These are phyloP conservation scores for Eimeria praecox DNA, from an alignment of 169 alveolate species.

Conservation along the genomic window DNA sequence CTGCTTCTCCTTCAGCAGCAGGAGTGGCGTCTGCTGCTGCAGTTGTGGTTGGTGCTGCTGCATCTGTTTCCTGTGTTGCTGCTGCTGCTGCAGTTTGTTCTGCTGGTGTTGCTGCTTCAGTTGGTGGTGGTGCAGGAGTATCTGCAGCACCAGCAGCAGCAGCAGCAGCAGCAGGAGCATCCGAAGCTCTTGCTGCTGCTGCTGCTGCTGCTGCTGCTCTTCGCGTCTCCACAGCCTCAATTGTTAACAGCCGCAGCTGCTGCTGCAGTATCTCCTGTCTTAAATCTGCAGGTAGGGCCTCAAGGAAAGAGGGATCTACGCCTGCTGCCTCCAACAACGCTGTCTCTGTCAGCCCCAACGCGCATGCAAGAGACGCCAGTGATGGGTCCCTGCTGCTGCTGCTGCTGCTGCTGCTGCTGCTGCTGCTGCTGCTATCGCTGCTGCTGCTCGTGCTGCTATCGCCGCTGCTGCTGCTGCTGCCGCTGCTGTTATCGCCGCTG, in stretches of 20 bases:
- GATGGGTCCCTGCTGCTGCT: slow-evolving; percentile 62
- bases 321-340: slow-evolving; percentile 79
- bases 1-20: background rate
- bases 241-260: slow-evolving; percentile 79
- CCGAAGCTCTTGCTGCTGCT: background rate
- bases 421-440: slow-evolving; percentile 1
- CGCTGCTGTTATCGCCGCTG: background rate
- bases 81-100: background rate
- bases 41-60: background rate
- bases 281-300: slow-evolving; percentile 84
- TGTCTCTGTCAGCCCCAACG: slow-evolving; percentile 80
- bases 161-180: slow-evolving; percentile 35
- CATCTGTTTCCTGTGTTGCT: background rate
- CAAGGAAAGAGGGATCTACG: slow-evolving; percentile 85
- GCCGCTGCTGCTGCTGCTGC: slow-evolving; percentile 37
- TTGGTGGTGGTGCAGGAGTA: too few species aligned
- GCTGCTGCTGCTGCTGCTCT: slow-evolving; percentile 50
- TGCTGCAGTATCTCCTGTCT: slow-evolving; percentile 82
- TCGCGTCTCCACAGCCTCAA: slow-evolving; percentile 76
- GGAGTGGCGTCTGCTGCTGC: background rate
- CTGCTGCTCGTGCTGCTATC: background rate
- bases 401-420: slow-evolving; percentile 30
- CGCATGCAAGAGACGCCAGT: slow-evolving; percentile 63
- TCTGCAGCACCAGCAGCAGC: slow-evolving; percentile 30
- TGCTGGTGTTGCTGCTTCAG: slow-evolving; percentile 14